These are phyloP conservation scores for Microbotryum scabiosae DNA, from an alignment of 1,284 basidiomycete genomes.

Conservation along the genomic window DNA sequence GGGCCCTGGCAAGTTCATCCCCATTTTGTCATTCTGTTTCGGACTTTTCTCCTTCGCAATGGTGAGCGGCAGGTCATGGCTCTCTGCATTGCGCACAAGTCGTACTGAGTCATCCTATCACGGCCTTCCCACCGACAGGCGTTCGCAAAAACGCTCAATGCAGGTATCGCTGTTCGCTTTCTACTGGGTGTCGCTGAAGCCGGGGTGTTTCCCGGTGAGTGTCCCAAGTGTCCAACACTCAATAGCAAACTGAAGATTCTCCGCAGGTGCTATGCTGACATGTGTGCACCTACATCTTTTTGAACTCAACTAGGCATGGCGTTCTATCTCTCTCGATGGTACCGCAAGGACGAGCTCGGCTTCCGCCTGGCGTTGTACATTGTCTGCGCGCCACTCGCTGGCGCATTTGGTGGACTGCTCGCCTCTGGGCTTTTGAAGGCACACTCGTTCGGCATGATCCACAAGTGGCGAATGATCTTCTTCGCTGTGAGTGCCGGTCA, in stretches of 20 bases:
- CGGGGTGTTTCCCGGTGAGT: neutral
- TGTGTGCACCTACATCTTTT: slow-evolving; percentile 15
- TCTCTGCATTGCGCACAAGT: slow-evolving; percentile 24
- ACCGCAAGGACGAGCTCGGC: slow-evolving; percentile 37
- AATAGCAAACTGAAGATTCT: neutral
- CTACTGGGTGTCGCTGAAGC: slow-evolving; percentile 37
- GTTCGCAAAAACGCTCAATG: slow-evolving; percentile 29
- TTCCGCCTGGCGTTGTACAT: slow-evolving; percentile 35
- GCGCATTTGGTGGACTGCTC: slow-evolving; percentile 38
- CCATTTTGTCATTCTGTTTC: slow-evolving; percentile 32
- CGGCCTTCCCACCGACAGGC: neutral
- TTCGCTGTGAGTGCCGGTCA: slow-evolving; percentile 7
- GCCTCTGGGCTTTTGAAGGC: slow-evolving; percentile 21
- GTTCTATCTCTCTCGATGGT: slow-evolving; percentile 39
- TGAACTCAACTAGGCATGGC: slow-evolving; percentile 34
- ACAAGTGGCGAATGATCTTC: slow-evolving; percentile 36
- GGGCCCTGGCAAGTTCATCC: slow-evolving; percentile 44
- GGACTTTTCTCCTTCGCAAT: slow-evolving; percentile 28
- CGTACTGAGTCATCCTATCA: neutral
- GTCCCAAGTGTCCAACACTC: neutral
- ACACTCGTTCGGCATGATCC: slow-evolving; percentile 20
- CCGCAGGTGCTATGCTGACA: neutral
- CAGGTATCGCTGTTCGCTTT: slow-evolving; percentile 36
- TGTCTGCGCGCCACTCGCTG: slow-evolving; percentile 27
- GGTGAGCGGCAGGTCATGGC: neutral